Base-by-base conservation (phyloP, 441 rosid genomes). In the Melastoma candidum region DNA sequence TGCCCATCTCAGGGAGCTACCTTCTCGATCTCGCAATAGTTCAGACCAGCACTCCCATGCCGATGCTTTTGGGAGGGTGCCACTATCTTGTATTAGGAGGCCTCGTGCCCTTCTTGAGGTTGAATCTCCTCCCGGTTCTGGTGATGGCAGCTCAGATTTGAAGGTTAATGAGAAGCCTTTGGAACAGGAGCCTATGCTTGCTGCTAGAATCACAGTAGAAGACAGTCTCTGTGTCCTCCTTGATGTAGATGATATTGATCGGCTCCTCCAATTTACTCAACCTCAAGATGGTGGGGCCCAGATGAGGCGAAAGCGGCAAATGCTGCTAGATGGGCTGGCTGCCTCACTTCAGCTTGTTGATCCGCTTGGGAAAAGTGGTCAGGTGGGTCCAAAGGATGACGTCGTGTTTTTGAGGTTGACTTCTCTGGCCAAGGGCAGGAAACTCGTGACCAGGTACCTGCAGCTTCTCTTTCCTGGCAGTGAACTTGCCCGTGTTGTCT, bases 281-380 rank as follows among this genome's bases (percentile, higher is more conserved):
- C 79, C 81, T 3, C 97, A 89, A 48, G 98, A 93, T 54, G 87
- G 92, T 53, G 97, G 95, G 41, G 70, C 75, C 47, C 97, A 84
- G 71, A 77, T 84, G 47, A 81, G 81, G 66, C 80, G 83, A 49
- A 81, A 71, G 66, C 83, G 97, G 51, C 95, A 82, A 70, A 68
- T 74, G 45, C 67, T 88, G 48, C 81, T 92, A 45, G 97, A 92
- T 60, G 92, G 95, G 25, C 58, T 92, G 70, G 95, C 95, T 0
- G 77, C 88, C 49, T 77, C 97, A 5, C 87, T 93, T 62, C 96
- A 93, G 66, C 83, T 93, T 48, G 90, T 78, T 57, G 97, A 92
- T 66, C 98, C 97, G 1, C 85, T 92, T 57, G 75, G 86, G 69
- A 86, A 81, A 74, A 75, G 63, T 26, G 80, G 85, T 39, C 87